Percentiles rank a stretch among this genome's conserved stretches.
phyloP scores from a whole-genome alignment of 345 rosid species.

The Populus ilicifolia region DNA sequence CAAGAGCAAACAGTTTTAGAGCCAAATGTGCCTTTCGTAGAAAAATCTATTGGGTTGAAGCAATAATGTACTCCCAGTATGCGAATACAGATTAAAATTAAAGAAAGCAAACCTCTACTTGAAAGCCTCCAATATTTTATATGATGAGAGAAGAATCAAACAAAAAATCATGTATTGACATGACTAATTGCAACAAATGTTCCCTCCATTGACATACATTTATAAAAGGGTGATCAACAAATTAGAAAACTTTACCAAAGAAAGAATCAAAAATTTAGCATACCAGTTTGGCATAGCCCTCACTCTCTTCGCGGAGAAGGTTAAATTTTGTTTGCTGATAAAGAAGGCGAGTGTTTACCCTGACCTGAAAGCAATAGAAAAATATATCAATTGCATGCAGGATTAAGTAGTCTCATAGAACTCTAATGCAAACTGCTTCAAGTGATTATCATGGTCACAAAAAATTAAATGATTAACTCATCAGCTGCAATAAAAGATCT shows the following conservation, averaged over 20 bases:
- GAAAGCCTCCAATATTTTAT: not conserved
- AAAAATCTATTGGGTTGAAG: not conserved
- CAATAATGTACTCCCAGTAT: not conserved
- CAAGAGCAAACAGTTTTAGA: not conserved
- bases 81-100: not conserved
- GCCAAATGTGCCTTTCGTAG: not conserved
- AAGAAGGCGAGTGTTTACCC: conserved; percentile 94
- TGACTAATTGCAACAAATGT: not conserved
- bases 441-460: not conserved
- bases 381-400: conserved; percentile 1
- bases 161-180: not conserved
- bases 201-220: not conserved
- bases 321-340: conserved; percentile 99
- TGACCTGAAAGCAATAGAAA: conserved; percentile 59
- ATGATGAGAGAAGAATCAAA: not conserved
- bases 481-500: not conserved
- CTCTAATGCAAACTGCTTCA: too few species aligned
- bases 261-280: conserved; percentile 3
- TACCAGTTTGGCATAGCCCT: conserved; percentile 99
- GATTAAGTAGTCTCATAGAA: not conserved
- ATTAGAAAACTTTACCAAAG: not conserved
- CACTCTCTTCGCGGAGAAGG: conserved; percentile 97
- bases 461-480: not conserved
- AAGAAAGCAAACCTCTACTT: not conserved
- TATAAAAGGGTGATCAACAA: not conserved